phyloP scores from a whole-genome alignment of 768 basidiomycete species.

The Suillus discolor region DNA sequence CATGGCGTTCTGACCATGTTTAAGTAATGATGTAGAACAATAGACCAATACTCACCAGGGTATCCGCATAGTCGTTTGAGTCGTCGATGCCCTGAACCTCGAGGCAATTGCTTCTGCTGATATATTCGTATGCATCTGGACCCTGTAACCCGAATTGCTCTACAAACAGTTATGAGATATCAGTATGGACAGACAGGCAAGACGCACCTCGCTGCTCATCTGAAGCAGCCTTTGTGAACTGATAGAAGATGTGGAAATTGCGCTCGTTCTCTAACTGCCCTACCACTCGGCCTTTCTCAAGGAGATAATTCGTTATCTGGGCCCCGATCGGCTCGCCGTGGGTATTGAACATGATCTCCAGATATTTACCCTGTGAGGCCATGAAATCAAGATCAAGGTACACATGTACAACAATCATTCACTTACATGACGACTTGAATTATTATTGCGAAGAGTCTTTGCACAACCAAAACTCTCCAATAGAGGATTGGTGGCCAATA shows the following conservation, averaged over 20 bases:
- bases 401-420: not conserved
- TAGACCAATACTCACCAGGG: constrained; percentile 59
- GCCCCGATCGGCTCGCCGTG: constrained; percentile 95
- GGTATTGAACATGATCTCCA: constrained; percentile 98
- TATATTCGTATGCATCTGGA: constrained; percentile 94
- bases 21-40: constrained; percentile 11
- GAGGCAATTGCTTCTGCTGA: constrained; percentile 88
- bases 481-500: constrained; percentile 95
- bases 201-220: constrained; percentile 81
- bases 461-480: constrained; percentile 99
- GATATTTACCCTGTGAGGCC: constrained; percentile 84
- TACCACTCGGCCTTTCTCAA: constrained; percentile 96
- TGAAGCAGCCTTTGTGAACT: constrained; percentile 95
- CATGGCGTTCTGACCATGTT: constrained; percentile 79
- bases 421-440: constrained; percentile 95
- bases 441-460: constrained; percentile 98
- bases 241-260: constrained; percentile 99
- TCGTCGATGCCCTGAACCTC: constrained; percentile 93
- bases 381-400: constrained; percentile 1
- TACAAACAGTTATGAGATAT: constrained; percentile 35
- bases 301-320: constrained; percentile 96
- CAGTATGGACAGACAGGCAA: not conserved
- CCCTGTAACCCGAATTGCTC: constrained; percentile 95
- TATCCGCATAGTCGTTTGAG: constrained; percentile 82
- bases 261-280: constrained; percentile 96